Conservation (phyloP, 768 basidiomycete genomes). For the Xerocomus brunneocitrinus region DNA sequence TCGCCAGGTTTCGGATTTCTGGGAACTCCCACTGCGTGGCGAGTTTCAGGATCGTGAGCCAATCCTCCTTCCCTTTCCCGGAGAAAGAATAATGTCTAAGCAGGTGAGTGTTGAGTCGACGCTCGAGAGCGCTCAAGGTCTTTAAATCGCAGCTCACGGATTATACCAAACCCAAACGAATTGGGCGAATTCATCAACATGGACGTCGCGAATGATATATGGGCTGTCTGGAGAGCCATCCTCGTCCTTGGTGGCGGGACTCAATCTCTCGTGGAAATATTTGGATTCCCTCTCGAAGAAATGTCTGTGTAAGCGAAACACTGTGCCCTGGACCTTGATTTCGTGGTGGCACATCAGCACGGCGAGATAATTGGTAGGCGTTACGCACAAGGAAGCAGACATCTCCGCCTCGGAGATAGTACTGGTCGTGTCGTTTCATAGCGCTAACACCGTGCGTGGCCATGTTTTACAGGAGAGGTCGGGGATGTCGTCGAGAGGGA, state of each 20-base stretch:
- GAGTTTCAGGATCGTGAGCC: conserved; percentile 52
- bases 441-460: conserved; percentile 9
- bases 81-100: conserved; percentile 54
- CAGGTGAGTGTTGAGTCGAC: background rate
- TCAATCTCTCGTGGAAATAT: conserved; percentile 27
- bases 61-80: conserved; percentile 44
- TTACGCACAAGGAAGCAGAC: conserved; percentile 48
- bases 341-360: no score
- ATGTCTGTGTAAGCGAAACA: conserved; percentile 33
- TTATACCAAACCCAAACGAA: conserved; percentile 58
- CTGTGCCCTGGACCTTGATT: conserved; percentile 32
- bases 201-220: conserved; percentile 24
- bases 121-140: conserved; percentile 1
- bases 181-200: conserved; percentile 37
- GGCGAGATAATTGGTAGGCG: no score
- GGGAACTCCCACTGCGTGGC: conserved; percentile 52
- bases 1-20: conserved; percentile 46
- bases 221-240: conserved; percentile 7
- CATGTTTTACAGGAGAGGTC: background rate
- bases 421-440: conserved; percentile 31
- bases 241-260: background rate
- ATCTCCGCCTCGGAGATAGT: conserved; percentile 54
- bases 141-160: conserved; percentile 36
- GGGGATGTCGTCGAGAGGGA: background rate
- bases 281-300: conserved; percentile 37